Conservation (phyloP, 768 basidiomycete genomes). For the Boletus rufocinnamomeus region DNA sequence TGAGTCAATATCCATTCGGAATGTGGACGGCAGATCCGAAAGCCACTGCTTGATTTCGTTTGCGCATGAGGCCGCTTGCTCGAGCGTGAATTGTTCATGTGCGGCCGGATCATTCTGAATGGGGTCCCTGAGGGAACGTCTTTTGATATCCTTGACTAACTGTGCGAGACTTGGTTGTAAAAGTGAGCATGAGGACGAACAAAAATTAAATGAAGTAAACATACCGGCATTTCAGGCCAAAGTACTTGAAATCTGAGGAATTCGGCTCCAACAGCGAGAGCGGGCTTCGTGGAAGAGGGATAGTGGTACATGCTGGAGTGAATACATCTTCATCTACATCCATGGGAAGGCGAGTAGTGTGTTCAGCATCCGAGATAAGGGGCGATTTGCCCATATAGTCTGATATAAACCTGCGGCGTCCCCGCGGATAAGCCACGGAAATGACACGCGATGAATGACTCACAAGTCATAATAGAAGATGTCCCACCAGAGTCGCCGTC, state of each 20-base stretch:
- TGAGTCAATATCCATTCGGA: constrained; percentile 44
- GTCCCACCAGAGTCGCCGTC: constrained; percentile 76
- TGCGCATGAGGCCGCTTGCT: constrained; percentile 62
- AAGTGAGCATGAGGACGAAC: constrained; percentile 6
- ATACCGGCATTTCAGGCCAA: constrained; percentile 63
- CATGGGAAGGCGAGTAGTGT: constrained; percentile 55
- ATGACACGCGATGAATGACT: constrained; percentile 31
- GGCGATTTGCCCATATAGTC: constrained; percentile 68
- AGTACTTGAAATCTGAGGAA: constrained; percentile 45
- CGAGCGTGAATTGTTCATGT: constrained; percentile 49
- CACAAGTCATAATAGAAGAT: constrained; percentile 77
- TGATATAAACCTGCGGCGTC: constrained; percentile 57
- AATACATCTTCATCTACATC: constrained; percentile 60
- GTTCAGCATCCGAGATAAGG: constrained; percentile 55
- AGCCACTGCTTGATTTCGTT: constrained; percentile 57
- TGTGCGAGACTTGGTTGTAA: constrained; percentile 51
- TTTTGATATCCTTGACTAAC: constrained; percentile 62
- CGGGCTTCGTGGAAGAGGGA: constrained; percentile 41
- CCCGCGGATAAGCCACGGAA: constrained; percentile 15
- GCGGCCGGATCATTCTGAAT: constrained; percentile 30
- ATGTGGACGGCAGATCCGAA: constrained; percentile 49
- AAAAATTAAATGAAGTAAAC: constrained; percentile 12
- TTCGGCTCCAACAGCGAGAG: constrained; percentile 30
- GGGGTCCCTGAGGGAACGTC: constrained; percentile 47
- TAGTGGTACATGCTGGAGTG: constrained; percentile 44